Conservation (phyloP, 2,329 filamentous ascomycete genomes). For the Calonectria fujianensis region DNA sequence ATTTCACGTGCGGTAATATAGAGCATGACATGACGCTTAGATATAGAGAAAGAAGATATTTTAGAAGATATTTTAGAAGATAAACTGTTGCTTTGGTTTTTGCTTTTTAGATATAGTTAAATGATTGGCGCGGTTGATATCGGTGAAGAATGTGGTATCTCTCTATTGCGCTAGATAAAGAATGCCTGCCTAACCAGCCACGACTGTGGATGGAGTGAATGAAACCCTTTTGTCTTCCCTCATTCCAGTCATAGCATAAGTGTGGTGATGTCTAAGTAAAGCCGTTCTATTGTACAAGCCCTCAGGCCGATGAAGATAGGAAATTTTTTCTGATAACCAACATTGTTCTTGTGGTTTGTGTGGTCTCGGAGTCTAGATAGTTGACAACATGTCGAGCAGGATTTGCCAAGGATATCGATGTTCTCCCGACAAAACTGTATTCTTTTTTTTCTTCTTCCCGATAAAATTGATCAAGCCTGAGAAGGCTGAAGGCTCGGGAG, state of each 20-base stretch:
- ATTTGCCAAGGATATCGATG: not conserved
- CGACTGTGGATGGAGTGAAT: conserved; percentile 8
- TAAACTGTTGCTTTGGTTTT: not conserved
- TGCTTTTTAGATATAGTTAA: not conserved
- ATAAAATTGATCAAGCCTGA: not conserved
- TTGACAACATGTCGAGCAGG: not conserved
- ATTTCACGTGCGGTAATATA: not conserved
- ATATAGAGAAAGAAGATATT: not conserved
- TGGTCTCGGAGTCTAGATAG: not conserved
- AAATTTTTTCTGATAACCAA: conserved; percentile 26
- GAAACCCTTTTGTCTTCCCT: not conserved
- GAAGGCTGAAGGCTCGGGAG: conserved; percentile 62
- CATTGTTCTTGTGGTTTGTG: not conserved
- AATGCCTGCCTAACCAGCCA: conserved; percentile 22
- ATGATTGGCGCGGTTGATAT: not conserved
- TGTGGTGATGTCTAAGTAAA: conserved; percentile 47
- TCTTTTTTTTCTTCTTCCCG: not conserved
- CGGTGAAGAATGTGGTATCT: conserved; percentile 36
- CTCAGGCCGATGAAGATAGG: conserved; percentile 27
- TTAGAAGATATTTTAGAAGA: not conserved
- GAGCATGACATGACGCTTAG: not conserved
- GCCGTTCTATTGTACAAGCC: conserved; percentile 46
- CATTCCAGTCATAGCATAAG: conserved; percentile 32
- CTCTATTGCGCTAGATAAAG: conserved; percentile 34
- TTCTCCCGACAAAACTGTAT: not conserved